phyloP scores from a whole-genome alignment of 129 eudicot genomes.

The Calendula officinalis region DNA sequence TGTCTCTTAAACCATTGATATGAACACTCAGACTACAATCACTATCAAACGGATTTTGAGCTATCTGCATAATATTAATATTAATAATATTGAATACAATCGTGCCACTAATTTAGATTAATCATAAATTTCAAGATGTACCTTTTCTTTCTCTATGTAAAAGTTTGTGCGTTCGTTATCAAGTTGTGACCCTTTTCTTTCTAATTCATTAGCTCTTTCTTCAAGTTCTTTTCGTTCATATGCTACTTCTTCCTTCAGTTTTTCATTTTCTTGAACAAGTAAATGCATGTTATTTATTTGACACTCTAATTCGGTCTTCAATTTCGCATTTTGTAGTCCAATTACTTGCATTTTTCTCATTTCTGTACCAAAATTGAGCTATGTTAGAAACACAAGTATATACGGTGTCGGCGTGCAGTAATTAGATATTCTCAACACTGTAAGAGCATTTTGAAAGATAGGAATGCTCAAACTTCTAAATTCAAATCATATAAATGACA shows the following conservation, averaged over 20 bases:
- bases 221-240: conserved; percentile 49
- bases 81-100: background rate
- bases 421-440: too few species aligned
- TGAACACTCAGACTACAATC: conserved; percentile 33
- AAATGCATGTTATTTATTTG: conserved; percentile 42
- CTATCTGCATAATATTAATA: conserved; percentile 37
- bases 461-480: too few species aligned
- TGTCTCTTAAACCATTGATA: conserved; percentile 40
- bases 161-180: conserved; percentile 38
- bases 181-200: conserved; percentile 36
- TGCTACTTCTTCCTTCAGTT: conserved; percentile 43
- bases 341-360: conserved; percentile 52
- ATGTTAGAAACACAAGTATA: conserved; percentile 7
- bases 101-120: background rate
- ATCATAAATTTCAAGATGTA: conserved; percentile 9
- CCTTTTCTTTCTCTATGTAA: conserved; percentile 45
- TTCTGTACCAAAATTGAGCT: conserved; percentile 33
- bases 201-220: conserved; percentile 35
- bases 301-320: conserved; percentile 47
- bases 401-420: too few species aligned
- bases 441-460: too few species aligned
- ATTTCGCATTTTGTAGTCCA: conserved; percentile 45
- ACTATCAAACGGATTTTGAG: conserved; percentile 40
- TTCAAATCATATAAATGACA: too few species aligned
- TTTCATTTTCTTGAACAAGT: conserved; percentile 44